Conservation (phyloP, 768 basidiomycete species). For the Kwoniella europaea region DNA sequence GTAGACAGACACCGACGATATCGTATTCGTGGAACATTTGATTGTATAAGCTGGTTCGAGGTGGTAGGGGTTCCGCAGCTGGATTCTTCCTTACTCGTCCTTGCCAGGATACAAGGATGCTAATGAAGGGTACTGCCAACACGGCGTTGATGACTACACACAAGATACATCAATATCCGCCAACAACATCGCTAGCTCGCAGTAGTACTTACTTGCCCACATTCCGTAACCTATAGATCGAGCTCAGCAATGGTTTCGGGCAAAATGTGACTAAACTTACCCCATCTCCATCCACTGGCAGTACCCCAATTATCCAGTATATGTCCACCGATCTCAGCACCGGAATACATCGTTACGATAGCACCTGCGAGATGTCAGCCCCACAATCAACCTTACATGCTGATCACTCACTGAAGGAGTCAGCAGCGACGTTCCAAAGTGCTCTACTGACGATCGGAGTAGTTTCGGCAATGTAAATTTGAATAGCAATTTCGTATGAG, state of each 20-base stretch:
- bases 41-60: slow-evolving; percentile 1
- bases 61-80: slow-evolving; percentile 7
- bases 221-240: slow-evolving; percentile 14
- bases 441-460: slow-evolving; percentile 21
- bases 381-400: not conserved
- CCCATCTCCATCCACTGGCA: slow-evolving; percentile 16
- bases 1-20: slow-evolving; percentile 12
- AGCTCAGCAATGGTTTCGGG: not conserved
- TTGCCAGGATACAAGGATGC: slow-evolving; percentile 13
- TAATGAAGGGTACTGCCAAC: slow-evolving; percentile 16
- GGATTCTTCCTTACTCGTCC: slow-evolving; percentile 1
- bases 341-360: slow-evolving; percentile 20
- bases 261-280: not conserved
- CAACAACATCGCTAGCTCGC: not conserved
- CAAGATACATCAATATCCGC: not conserved
- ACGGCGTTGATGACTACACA: slow-evolving; percentile 20
- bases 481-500: slow-evolving; percentile 17
- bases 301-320: slow-evolving; percentile 16
- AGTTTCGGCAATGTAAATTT: slow-evolving; percentile 19
- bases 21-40: slow-evolving; percentile 24
- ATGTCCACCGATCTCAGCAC: slow-evolving; percentile 18
- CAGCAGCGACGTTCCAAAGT: slow-evolving; percentile 21
- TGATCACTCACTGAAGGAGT: slow-evolving; percentile 12
- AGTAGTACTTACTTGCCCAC: slow-evolving; percentile 15
- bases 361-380: slow-evolving; percentile 4